Conservation (phyloP, 192 early-diverging fungal genomes). For the Backusella tuberculispora region DNA sequence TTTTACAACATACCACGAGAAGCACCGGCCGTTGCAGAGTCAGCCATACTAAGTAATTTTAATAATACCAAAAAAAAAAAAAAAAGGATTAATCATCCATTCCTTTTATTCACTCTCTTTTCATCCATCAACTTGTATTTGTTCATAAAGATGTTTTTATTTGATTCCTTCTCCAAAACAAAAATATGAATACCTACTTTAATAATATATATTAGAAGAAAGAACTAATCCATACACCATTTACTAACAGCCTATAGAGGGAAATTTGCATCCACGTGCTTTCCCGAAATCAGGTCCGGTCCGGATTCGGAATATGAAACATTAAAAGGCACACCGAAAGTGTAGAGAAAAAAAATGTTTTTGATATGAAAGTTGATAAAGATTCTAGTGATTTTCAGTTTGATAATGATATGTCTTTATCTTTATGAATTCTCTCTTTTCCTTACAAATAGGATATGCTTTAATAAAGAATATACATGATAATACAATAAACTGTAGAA, state of each 20-base stretch:
- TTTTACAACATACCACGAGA: conserved; percentile 54
- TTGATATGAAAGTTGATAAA: too few species aligned
- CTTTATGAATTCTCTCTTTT: too few species aligned
- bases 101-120: not conserved
- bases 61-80: not conserved
- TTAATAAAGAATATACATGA: too few species aligned
- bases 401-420: too few species aligned
- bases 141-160: not conserved
- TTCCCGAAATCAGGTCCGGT: too few species aligned
- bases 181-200: conserved; percentile 11
- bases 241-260: conserved; percentile 6
- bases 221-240: conserved; percentile 9
- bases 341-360: too few species aligned
- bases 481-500: too few species aligned
- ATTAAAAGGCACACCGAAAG: too few species aligned
- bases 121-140: not conserved
- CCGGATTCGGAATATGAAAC: too few species aligned
- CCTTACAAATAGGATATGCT: too few species aligned
- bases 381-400: too few species aligned
- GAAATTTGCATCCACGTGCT: not conserved
- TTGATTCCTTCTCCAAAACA: not conserved
- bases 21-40: conserved; percentile 75
- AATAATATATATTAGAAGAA: conserved; percentile 16
- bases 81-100: not conserved
- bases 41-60: conserved; percentile 64